phyloP scores from a whole-genome alignment of 2,329 filamentous ascomycete genomes.

The Volutella citrinella region DNA sequence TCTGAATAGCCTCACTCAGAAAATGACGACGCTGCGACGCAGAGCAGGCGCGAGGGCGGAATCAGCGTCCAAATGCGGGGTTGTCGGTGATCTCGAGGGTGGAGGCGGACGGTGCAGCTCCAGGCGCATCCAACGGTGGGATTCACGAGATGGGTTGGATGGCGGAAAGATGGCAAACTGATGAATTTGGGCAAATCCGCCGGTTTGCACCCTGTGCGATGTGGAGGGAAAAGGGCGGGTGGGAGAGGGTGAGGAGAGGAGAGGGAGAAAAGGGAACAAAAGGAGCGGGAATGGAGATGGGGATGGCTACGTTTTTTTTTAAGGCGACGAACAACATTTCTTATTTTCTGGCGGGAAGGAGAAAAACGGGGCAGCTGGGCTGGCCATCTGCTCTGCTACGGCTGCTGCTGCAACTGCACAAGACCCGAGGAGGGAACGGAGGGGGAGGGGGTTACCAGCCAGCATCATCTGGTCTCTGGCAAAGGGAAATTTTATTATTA shows the following conservation, averaged over 20 bases:
- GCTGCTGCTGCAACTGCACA: slow-evolving; percentile 22
- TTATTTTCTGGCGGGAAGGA: slow-evolving; percentile 40
- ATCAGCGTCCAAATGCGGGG: no score
- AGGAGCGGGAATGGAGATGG: slow-evolving; percentile 33
- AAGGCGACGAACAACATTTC: slow-evolving; percentile 40
- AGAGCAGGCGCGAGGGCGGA: no score
- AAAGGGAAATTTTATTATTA: slow-evolving; percentile 28
- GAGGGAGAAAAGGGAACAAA: slow-evolving; percentile 20
- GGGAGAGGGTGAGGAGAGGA: slow-evolving; percentile 21
- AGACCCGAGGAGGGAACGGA: slow-evolving; percentile 15
- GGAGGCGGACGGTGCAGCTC: slow-evolving; percentile 27
- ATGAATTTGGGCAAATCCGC: slow-evolving; percentile 37
- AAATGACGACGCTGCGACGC: no score
- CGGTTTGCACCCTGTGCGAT: slow-evolving; percentile 29
- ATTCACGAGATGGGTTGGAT: slow-evolving; percentile 35
- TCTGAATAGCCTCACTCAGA: slow-evolving; percentile 43
- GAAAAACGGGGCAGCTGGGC: slow-evolving; percentile 46
- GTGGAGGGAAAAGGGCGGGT: slow-evolving; percentile 33
- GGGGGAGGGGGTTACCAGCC: slow-evolving; percentile 17
- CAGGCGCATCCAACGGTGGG: slow-evolving; percentile 32
- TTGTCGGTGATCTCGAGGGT: no score
- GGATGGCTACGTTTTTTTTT: slow-evolving; percentile 53
- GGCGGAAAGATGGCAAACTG: slow-evolving; percentile 34
- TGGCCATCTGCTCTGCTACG: slow-evolving; percentile 16
- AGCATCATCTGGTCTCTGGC: slow-evolving; percentile 20